phyloP scores from a whole-genome alignment of 176 grass and related monocot genomes.

The Cenchrus americanus region DNA sequence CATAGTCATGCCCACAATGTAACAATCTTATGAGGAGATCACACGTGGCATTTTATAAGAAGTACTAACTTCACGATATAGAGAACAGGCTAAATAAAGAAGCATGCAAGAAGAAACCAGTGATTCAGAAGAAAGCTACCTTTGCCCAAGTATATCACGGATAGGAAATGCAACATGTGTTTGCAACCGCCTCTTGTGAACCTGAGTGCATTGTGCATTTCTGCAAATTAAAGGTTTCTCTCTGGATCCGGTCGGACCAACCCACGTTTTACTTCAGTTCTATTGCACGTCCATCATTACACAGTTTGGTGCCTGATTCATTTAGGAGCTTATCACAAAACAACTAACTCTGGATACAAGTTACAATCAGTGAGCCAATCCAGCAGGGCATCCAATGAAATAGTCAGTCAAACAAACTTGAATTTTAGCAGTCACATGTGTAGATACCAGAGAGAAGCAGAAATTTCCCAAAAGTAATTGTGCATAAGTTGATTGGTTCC shows the following conservation, averaged over 20 bases:
- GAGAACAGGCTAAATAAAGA: not conserved
- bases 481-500: constrained; percentile 19
- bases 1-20: not conserved
- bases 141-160: not conserved
- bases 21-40: constrained; percentile 19
- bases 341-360: not conserved
- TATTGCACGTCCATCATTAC: constrained; percentile 17
- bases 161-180: not conserved
- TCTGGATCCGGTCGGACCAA: constrained; percentile 3
- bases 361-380: not conserved
- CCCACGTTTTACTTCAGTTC: not conserved
- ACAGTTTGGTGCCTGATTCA: not conserved
- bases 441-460: constrained; percentile 4
- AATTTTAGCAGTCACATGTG: constrained; percentile 12
- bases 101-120: constrained; percentile 10
- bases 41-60: constrained; percentile 1
- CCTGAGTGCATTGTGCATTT: not conserved
- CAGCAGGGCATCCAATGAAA: not conserved
- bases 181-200: constrained; percentile 7
- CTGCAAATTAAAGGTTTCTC: not conserved
- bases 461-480: constrained; percentile 1
- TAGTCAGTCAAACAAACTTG: constrained; percentile 3
- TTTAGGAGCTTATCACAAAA: not conserved
- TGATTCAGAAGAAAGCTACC: constrained; percentile 17
- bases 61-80: not conserved